phyloP scores from a whole-genome alignment of 78 protist genomes.

The Monocercomonoides exilis region DNA sequence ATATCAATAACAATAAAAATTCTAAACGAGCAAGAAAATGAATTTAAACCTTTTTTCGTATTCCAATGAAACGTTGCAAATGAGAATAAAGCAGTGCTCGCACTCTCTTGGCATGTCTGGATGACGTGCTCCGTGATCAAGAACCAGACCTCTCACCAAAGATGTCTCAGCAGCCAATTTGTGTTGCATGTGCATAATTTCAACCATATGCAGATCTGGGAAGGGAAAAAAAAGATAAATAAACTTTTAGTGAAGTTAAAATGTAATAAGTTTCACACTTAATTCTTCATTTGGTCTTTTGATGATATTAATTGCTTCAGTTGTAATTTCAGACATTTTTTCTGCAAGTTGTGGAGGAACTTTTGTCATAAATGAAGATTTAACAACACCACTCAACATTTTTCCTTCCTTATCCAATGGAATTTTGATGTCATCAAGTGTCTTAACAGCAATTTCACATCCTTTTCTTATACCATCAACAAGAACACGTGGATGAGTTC shows the following conservation, averaged over 20 bases:
- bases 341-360: conserved; percentile 58
- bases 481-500: conserved; percentile 93
- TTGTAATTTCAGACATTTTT: conserved; percentile 70
- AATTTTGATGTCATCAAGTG: conserved; percentile 30
- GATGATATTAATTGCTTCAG: conserved; percentile 76
- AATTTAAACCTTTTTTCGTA: conserved; percentile 79
- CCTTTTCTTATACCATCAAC: conserved; percentile 94
- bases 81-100: conserved; percentile 71
- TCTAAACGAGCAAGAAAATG: background rate
- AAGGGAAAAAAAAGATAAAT: background rate
- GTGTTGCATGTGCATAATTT: conserved; percentile 94
- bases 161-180: conserved; percentile 25
- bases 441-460: conserved; percentile 50
- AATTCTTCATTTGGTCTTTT: too few species aligned
- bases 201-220: conserved; percentile 95
- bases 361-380: conserved; percentile 3
- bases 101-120: conserved; percentile 90
- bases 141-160: conserved; percentile 88
- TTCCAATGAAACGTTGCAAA: conserved; percentile 91
- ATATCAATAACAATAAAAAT: too few species aligned
- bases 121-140: conserved; percentile 98
- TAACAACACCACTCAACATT: background rate
- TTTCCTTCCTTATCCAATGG: background rate
- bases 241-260: background rate
- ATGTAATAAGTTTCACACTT: background rate